phyloP scores from a whole-genome alignment of 1,139 yeast genomes.

The Kazachstania sp. region DNA sequence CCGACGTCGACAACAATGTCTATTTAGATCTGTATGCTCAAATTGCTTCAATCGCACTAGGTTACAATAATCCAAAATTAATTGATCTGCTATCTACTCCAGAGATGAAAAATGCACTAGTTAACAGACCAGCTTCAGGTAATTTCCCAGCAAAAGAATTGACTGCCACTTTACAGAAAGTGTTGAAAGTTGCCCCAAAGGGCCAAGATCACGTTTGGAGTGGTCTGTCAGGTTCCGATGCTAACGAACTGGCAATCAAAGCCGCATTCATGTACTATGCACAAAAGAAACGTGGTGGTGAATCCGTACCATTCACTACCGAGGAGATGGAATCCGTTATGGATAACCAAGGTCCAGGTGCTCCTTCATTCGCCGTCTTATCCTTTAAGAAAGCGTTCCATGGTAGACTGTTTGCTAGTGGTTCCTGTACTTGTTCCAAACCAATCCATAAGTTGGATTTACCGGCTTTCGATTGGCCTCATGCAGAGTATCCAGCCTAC shows the following conservation, averaged over 20 bases:
- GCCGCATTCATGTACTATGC: constrained; percentile 74
- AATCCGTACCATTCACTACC: constrained; percentile 37
- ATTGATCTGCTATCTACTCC: constrained; percentile 52
- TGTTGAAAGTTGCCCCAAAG: constrained; percentile 62
- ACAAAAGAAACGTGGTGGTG: constrained; percentile 48
- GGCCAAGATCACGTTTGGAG: constrained; percentile 62
- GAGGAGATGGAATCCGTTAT: constrained; percentile 56
- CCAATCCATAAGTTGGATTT: constrained; percentile 68
- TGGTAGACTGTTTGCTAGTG: constrained; percentile 66
- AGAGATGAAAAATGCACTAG: constrained; percentile 58
- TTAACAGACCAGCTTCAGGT: constrained; percentile 69
- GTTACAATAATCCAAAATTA: constrained; percentile 68
- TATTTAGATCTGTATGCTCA: constrained; percentile 62
- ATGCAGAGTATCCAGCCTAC: constrained; percentile 60
- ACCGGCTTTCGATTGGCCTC: constrained; percentile 74
- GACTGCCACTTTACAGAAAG: constrained; percentile 42
- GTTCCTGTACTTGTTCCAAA: constrained; percentile 65
- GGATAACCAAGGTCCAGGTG: constrained; percentile 59
- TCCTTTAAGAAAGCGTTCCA: constrained; percentile 69
- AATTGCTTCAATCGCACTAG: constrained; percentile 65
- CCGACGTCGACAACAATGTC: constrained; percentile 62
- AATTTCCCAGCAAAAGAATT: constrained; percentile 60
- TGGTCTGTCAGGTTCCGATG: constrained; percentile 65
- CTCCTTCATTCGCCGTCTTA: constrained; percentile 57
- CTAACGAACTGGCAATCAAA: constrained; percentile 68